Evolutionary conservation across 140 eudicot genomes (phyloP).

Genomic region (Oenanthe javanica): DNA sequence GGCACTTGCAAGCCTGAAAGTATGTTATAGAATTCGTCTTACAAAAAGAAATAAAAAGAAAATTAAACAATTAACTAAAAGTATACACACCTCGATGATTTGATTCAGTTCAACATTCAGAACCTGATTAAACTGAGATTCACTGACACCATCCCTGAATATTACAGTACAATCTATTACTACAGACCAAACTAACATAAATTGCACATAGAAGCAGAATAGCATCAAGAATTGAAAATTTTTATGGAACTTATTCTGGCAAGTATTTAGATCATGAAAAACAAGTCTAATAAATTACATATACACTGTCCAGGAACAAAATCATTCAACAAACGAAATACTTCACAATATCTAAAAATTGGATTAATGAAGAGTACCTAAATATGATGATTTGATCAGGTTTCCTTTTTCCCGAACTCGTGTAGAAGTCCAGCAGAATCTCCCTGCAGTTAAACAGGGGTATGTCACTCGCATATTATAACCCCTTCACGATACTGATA

Average conservation of each 20-base stretch:
- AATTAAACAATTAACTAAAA: no score
- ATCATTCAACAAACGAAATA: no score
- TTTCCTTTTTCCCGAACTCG: constrained; percentile 38
- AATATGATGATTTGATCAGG: constrained; percentile 56
- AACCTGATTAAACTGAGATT: constrained; percentile 50
- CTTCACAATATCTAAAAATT: no score
- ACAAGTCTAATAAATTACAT: no score
- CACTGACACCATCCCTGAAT: constrained; percentile 57
- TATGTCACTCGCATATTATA: neutral
- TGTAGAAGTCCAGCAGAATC: constrained; percentile 39
- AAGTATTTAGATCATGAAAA: no score
- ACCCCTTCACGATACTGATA: no score
- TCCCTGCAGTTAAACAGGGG: constrained; percentile 32
- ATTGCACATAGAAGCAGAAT: neutral
- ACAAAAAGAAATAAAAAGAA: no score
- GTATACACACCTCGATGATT: constrained; percentile 36
- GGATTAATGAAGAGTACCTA: constrained; percentile 20
- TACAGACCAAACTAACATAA: neutral
- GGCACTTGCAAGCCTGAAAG: constrained; percentile 11
- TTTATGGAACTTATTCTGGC: no score
- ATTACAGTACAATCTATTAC: neutral
- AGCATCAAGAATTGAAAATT: no score
- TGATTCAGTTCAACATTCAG: constrained; percentile 60
- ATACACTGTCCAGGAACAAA: no score
- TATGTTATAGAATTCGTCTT: no score